Conservation (phyloP, 2,329 filamentous ascomycete species). For the Aphanoascus verrucosus region DNA sequence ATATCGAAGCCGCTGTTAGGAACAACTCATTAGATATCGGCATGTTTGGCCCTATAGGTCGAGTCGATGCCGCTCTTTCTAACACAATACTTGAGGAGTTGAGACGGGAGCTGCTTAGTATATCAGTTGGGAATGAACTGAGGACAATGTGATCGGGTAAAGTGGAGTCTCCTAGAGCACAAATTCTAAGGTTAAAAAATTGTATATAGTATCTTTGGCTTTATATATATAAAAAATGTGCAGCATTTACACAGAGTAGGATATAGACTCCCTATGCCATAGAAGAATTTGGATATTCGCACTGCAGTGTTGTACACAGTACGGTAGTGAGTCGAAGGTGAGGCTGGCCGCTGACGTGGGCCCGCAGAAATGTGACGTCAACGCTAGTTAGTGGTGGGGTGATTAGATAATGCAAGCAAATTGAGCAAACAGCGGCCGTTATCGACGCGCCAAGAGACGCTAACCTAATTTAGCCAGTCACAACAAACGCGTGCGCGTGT, state of each 20-base stretch:
- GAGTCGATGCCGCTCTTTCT: slow-evolving; percentile 11
- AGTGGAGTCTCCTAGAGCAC: not conserved
- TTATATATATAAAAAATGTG: too few relatives aligned
- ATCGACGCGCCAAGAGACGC: slow-evolving; percentile 1
- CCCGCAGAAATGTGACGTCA: not conserved
- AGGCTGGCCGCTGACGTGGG: too few relatives aligned
- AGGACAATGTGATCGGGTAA: not conserved
- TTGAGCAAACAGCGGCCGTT: slow-evolving; percentile 7
- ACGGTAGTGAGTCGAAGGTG: too few relatives aligned
- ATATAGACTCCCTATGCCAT: too few relatives aligned
- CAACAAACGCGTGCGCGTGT: slow-evolving; percentile 12
- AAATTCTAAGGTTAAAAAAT: not conserved
- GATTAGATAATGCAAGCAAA: slow-evolving; percentile 4
- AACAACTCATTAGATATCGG: slow-evolving; percentile 43
- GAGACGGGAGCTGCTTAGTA: slow-evolving; percentile 14
- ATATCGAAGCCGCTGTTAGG: slow-evolving; percentile 45
- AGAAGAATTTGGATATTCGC: too few relatives aligned
- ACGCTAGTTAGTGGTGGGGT: not conserved
- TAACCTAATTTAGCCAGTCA: slow-evolving; percentile 8
- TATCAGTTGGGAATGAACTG: not conserved
- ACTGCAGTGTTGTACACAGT: too few relatives aligned
- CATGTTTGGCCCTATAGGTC: slow-evolving; percentile 39
- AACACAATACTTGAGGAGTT: slow-evolving; percentile 16
- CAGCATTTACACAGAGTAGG: too few relatives aligned
- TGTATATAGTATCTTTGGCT: too few relatives aligned